These are phyloP conservation scores for Myxozyma melibiosi DNA, from an alignment of 805 yeast species.

Conservation along the genomic window DNA sequence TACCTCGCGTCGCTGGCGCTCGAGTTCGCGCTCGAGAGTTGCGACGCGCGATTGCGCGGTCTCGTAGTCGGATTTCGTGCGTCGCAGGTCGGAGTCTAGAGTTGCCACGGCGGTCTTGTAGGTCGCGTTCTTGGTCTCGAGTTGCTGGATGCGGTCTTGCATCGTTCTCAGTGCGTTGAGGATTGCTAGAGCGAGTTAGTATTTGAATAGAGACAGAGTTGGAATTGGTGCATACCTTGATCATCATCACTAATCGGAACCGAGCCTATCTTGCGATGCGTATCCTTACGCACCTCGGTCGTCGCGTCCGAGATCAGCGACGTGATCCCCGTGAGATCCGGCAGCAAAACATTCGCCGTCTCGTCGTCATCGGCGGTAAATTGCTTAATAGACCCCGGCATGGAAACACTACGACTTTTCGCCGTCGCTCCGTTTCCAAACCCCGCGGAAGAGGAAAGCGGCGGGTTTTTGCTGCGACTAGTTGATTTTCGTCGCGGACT, in stretches of 20 bases:
- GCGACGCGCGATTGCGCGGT: constrained; percentile 1
- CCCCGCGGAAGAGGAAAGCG: not conserved
- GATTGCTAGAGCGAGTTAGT: constrained; percentile 13
- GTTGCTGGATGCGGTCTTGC: constrained; percentile 26
- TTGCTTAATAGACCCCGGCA: not conserved
- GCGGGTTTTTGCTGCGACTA: not conserved
- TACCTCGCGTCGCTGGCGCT: constrained; percentile 13
- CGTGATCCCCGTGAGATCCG: constrained; percentile 32
- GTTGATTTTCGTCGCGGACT: not conserved
- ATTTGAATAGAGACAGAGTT: not conserved
- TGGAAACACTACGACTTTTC: constrained; percentile 1
- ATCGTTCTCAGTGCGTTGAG: constrained; percentile 25
- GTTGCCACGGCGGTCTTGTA: constrained; percentile 13
- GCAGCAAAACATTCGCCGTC: constrained; percentile 12
- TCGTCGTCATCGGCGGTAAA: not conserved
- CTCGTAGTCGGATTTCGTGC: constrained; percentile 6
- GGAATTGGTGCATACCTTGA: constrained; percentile 2
- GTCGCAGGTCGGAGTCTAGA: constrained; percentile 13
- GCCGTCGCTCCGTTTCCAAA: too few relatives aligned
- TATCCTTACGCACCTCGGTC: not conserved
- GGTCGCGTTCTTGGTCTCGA: constrained; percentile 19
- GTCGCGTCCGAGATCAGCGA: constrained; percentile 23
- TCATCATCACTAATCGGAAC: constrained; percentile 32
- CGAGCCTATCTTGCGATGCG: constrained; percentile 23
- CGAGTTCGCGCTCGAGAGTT: constrained; percentile 22